Conservation (phyloP, 78 protist species). For the Dictyostelium capitatum region DNA sequence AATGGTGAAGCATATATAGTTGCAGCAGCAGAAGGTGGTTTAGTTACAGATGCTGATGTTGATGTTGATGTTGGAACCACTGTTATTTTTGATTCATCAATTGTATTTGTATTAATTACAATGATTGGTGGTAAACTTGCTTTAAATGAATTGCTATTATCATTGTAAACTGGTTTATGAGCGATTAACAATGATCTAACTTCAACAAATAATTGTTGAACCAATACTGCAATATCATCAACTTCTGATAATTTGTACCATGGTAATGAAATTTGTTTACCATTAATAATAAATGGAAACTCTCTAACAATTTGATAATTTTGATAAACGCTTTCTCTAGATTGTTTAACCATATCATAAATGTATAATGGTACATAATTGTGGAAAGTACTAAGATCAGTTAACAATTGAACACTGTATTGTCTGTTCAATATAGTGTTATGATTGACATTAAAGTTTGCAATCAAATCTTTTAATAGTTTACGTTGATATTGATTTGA, state of each 20-base stretch:
- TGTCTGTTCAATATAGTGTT: neutral
- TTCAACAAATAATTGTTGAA: neutral
- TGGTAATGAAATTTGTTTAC: neutral
- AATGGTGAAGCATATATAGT: neutral
- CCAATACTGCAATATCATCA: neutral
- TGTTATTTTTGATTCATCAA: neutral
- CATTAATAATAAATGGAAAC: neutral
- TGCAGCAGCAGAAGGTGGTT: no score
- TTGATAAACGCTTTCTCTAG: neutral
- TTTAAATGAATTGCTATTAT: neutral
- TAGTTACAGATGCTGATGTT: neutral
- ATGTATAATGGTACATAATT: neutral
- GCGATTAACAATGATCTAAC: neutral
- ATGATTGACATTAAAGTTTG: no score
- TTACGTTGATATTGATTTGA: slow-evolving; percentile 4
- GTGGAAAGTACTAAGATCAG: neutral
- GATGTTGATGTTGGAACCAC: no score
- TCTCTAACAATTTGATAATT: neutral
- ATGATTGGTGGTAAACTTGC: neutral
- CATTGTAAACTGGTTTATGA: neutral
- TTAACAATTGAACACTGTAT: neutral
- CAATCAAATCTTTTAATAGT: neutral
- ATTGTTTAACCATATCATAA: neutral
- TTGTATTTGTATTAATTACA: neutral
- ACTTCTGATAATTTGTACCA: neutral